phyloP scores from a whole-genome alignment of 305 asterid genomes.

The Solanum chacoense region DNA sequence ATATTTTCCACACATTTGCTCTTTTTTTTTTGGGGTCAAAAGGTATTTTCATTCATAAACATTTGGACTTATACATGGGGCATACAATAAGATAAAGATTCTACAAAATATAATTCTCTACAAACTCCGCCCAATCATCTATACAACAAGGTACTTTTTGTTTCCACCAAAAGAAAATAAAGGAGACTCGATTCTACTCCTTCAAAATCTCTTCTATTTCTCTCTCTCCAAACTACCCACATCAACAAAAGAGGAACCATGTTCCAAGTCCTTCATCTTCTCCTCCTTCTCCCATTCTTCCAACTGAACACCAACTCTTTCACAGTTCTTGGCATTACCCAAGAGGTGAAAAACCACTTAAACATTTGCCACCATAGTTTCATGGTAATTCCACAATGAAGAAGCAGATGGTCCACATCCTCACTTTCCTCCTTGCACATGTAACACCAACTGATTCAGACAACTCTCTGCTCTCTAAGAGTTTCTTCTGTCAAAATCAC shows the following conservation, averaged over 20 bases:
- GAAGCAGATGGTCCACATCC: neutral
- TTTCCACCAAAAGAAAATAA: neutral
- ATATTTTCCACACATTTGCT: neutral
- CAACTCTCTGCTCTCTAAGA: neutral
- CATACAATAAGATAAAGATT: neutral
- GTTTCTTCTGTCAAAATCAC: neutral
- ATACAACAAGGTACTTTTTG: neutral
- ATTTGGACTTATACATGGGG: neutral
- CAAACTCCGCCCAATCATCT: neutral
- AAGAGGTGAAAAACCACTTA: neutral
- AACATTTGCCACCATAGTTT: neutral
- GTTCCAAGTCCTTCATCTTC: neutral
- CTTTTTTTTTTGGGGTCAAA: neutral
- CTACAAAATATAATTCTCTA: neutral
- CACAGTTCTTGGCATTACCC: neutral
- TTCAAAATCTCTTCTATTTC: neutral
- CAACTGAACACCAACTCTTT: neutral
- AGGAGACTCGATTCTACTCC: neutral
- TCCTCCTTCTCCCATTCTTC: neutral
- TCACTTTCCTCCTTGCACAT: neutral
- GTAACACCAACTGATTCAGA: neutral
- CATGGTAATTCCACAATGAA: neutral
- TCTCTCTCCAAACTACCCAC: neutral
- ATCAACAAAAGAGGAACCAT: neutral
- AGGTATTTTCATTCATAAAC: neutral